Percentiles rank a stretch among this genome's conserved stretches.
These are phyloP conservation scores for Wickerhamiella spandovensis DNA, from an alignment of 805 yeast species.

Conservation along the genomic window DNA sequence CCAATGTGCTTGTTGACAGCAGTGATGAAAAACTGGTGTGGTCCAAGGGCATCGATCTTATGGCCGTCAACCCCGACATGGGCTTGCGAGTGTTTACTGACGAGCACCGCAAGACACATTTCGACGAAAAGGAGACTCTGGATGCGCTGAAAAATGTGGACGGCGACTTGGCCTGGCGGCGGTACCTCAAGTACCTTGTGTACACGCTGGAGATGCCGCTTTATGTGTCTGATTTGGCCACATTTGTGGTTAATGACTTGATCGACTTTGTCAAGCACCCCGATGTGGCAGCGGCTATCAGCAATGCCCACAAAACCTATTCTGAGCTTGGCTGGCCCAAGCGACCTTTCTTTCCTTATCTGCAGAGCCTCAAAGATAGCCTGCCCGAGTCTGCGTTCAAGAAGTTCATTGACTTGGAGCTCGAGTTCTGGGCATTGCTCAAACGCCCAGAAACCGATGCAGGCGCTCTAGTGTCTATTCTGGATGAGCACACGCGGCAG, in stretches of 20 bases:
- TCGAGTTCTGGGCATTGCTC: conserved; percentile 8
- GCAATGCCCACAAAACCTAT: conserved; percentile 17
- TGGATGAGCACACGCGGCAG: conserved; percentile 17
- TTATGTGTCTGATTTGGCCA: conserved; percentile 23
- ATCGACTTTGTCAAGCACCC: conserved; percentile 16
- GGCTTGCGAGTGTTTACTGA: conserved; percentile 25
- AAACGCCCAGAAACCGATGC: conserved; percentile 6
- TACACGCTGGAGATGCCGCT: conserved; percentile 17
- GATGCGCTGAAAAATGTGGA: conserved; percentile 22
- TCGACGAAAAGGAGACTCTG: conserved; percentile 20
- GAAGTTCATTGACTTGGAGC: conserved; percentile 16
- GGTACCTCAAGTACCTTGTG: conserved; percentile 25
- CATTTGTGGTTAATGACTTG: conserved; percentile 24
- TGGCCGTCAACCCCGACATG: conserved; percentile 18
- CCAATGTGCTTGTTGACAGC: conserved; percentile 16
- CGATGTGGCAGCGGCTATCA: conserved; percentile 12
- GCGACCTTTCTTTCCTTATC: conserved; percentile 17
- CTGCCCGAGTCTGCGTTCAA: conserved; percentile 16
- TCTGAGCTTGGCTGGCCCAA: conserved; percentile 23
- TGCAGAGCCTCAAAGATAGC: conserved; percentile 12
- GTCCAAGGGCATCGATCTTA: conserved; percentile 27
- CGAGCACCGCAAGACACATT: conserved; percentile 12
- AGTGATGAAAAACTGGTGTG: conserved; percentile 24
- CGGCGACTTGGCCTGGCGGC: conserved; percentile 25
- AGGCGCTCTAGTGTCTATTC: conserved; percentile 8